Percentiles rank a stretch among this genome's conserved stretches.
phyloP scores from a whole-genome alignment of 2,329 filamentous ascomycete genomes.

The Epicoccum nigrum region DNA sequence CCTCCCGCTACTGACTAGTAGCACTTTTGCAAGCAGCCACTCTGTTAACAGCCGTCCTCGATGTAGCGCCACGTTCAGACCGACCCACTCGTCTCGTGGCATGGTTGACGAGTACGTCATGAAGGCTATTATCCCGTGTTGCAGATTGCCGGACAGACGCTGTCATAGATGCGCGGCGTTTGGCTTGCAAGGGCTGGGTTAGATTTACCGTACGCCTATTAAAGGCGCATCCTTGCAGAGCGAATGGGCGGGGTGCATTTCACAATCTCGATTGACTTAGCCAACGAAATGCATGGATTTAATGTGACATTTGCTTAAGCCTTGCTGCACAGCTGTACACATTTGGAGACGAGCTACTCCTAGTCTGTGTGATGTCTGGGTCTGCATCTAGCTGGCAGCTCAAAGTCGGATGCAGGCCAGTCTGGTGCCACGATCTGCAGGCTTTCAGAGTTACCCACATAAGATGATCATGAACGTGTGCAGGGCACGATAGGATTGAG shows the following conservation, averaged over 20 bases:
- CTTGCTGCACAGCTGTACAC: not conserved
- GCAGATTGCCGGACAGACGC: conserved; percentile 42
- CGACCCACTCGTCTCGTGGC: conserved; percentile 48
- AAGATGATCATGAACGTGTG: conserved; percentile 18
- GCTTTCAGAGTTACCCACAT: conserved; percentile 22
- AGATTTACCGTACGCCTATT: conserved; percentile 10
- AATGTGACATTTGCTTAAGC: not conserved
- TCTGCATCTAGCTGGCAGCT: conserved; percentile 16
- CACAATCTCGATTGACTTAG: conserved; percentile 35
- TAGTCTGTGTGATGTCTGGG: conserved; percentile 16
- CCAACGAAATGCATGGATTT: conserved; percentile 20
- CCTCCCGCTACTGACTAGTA: conserved; percentile 18
- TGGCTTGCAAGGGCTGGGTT: conserved; percentile 14
- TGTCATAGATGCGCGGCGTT: conserved; percentile 35
- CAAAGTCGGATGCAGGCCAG: conserved; percentile 25
- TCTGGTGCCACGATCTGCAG: conserved; percentile 25
- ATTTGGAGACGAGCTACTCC: conserved; percentile 20
- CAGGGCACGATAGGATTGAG: conserved; percentile 17
- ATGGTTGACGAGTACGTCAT: conserved; percentile 44
- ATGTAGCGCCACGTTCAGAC: conserved; percentile 45
- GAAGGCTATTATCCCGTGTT: conserved; percentile 39
- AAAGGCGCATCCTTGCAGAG: conserved; percentile 20
- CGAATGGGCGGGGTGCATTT: conserved; percentile 33
- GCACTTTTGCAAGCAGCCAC: conserved; percentile 20
- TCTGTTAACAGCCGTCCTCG: conserved; percentile 30